phyloP scores from a whole-genome alignment of 73 alveolate genomes.

The Diophrys sp. region DNA sequence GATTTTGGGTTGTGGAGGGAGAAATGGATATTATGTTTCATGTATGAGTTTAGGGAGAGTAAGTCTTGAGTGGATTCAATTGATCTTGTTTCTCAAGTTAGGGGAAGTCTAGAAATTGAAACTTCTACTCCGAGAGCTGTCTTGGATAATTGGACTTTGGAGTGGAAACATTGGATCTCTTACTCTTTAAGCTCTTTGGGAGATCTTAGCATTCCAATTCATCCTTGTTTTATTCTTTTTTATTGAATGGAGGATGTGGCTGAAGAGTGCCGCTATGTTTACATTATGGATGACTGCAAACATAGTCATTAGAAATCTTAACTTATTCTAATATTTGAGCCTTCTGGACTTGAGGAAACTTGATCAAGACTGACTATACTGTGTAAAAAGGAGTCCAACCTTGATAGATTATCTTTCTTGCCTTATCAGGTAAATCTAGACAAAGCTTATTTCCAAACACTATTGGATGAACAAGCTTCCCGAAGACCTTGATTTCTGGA shows the following conservation, averaged over 20 bases:
- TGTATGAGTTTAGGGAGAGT: constrained; percentile 89
- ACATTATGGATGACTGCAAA: constrained; percentile 70
- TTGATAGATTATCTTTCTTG: constrained; percentile 64
- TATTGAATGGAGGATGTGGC: constrained; percentile 81
- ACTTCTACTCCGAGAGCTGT: constrained; percentile 86
- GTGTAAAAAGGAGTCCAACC: constrained; percentile 97
- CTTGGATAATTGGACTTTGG: constrained; percentile 51
- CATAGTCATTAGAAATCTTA: constrained; percentile 73
- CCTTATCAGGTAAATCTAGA: constrained; percentile 57
- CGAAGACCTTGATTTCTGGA: constrained; percentile 69
- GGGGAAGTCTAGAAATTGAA: constrained; percentile 79
- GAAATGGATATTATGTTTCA: constrained; percentile 85
- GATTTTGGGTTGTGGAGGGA: constrained; percentile 77
- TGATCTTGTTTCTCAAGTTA: constrained; percentile 91
- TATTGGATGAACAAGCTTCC: constrained; percentile 49
- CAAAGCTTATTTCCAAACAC: constrained; percentile 66
- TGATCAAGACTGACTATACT: constrained; percentile 80
- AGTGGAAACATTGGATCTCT: constrained; percentile 87
- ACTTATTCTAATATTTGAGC: constrained; percentile 57
- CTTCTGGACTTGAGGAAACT: constrained; percentile 69
- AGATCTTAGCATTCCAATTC: constrained; percentile 51
- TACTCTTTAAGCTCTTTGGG: constrained; percentile 70
- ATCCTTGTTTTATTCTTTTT: constrained; percentile 57
- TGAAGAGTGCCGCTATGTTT: constrained; percentile 88
- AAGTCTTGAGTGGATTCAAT: constrained; percentile 87